Evolutionary conservation across 805 yeast species (phyloP), one percentile per base, ranked within the genome.

Genomic region (Yarrowia yakushimensis): DNA sequence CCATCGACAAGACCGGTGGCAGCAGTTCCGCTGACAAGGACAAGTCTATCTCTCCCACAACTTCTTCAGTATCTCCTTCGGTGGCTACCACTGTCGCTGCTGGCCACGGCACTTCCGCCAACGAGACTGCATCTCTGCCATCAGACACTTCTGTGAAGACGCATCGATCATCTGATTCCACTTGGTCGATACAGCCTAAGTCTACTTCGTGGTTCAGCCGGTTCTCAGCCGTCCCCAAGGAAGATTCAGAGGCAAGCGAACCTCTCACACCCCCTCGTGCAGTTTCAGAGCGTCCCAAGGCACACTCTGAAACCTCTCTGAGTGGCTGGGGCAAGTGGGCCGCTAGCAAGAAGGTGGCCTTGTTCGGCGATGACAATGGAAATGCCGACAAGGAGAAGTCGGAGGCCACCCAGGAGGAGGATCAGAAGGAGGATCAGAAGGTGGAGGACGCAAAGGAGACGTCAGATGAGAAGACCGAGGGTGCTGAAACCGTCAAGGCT

Each of bases 271-370:
- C 52, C 8, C 52, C 52, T 20, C 41, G 42, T 10, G 31, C 39
- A 7, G 41, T 48, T 22, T 15, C 57, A 4, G 57, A 48, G 41
- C 57, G 41, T 8, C 39, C 57, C 41, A 48, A 48, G 41, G 41
- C 57, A 4, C 41, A 48, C 23, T 48, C 57, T 7, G 57, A 48
- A 31, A 33, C 41, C 9, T 23, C 57, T 33, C n/a, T 23, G 12
- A 48, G 57, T 48, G 57, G 57, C 11, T 48, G 57, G 57, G 57
- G 57, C 57, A 48, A 48, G 28, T 48, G 57, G 57, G 57, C 57
- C 7, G 57, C 41, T 15, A 48, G 57, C 28, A 48, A 33, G 30
- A 48, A 48, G 57, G 17, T 34, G 3, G 33, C 43, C 22, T 30
- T 36, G 31, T 52, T 52, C 10, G 59, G 59, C 10, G 43, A 34